Evolutionary conservation across 495 filamentous ascomycete species (phyloP).

Genomic region (Penicillium crystallinum): DNA sequence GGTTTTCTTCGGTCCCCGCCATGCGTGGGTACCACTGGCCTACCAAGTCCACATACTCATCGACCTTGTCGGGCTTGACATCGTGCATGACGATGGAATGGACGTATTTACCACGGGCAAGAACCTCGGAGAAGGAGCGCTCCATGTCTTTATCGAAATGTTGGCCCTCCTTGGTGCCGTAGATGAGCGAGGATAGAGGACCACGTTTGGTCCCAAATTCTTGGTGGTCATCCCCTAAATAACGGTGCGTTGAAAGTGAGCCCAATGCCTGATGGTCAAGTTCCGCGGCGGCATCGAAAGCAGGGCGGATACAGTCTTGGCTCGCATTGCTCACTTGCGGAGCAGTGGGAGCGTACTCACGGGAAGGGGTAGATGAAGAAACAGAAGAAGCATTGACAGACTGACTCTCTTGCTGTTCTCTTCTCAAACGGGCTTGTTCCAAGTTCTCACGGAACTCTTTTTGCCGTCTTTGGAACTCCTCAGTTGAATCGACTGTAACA

Average conservation of each 20-base stretch:
- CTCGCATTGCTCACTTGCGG: constrained; percentile 53
- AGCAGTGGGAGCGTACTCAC: constrained; percentile 53
- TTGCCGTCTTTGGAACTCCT: constrained; percentile 73
- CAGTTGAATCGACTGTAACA: constrained; percentile 64
- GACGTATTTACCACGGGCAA: constrained; percentile 96
- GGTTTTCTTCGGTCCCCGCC: constrained; percentile 74
- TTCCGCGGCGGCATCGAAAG: constrained; percentile 36
- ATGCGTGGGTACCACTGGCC: constrained; percentile 87
- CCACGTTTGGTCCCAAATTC: constrained; percentile 49
- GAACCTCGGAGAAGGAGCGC: constrained; percentile 85
- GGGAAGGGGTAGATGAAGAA: constrained; percentile 33
- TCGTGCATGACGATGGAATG: constrained; percentile 97
- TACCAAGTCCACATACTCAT: constrained; percentile 91
- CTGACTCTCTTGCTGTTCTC: constrained; percentile 82
- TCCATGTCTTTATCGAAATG: constrained; percentile 93
- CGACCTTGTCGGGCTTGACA: constrained; percentile 90
- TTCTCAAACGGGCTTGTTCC: constrained; percentile 63
- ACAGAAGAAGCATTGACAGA: constrained; percentile 47
- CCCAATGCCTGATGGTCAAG: constrained; percentile 49
- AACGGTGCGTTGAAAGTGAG: constrained; percentile 60
- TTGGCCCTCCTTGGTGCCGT: constrained; percentile 90
- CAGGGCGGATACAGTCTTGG: constrained; percentile 23
- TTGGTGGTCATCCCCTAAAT: constrained; percentile 46
- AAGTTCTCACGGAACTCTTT: constrained; percentile 81
- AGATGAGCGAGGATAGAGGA: constrained; percentile 68